Base-by-base conservation (phyloP, 148 eudicot species). In the Persicaria tinctoria region DNA sequence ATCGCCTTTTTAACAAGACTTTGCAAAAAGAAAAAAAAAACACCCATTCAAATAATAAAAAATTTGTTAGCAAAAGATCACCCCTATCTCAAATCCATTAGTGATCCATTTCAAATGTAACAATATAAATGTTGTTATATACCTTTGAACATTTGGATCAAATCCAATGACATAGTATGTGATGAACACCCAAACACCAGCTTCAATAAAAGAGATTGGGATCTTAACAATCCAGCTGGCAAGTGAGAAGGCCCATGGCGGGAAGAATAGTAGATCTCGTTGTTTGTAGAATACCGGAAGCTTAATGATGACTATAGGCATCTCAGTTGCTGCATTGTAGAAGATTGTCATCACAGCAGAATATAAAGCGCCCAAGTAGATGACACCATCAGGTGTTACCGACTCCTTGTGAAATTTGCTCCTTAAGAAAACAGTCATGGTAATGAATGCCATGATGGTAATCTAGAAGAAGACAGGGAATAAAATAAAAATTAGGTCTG, bases 241-340 rank as follows among this genome's bases (percentile, higher is more conserved):
- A 77, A 92, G 81, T 44, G 89, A 80, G 81, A 87, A 90, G 9
- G 88, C 84, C 95, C 95, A 92, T 8, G 89, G n/a, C 0, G 95
- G 95, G 68, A 79, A 92, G 76, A 92, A 90, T 27, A 82, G 86
- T 64, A 85, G 84, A 78, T 90, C 91, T 20, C 95, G 77, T 53
- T 90, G 95, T 80, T 92, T 90, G 72, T 85, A 87, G 74, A 90
- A 92, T 47, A 92, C 89, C 0, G 90, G 90, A 84, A 92, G 93
- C 68, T 87, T 92, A 5, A 73, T 78, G 69, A 87, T 83, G 1
- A 86, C 86, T 89, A 87, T 78, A 2, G 86, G 66, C 51, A 84
- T 48, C 78, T 90, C 95, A 0, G 95, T 76, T 81, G 86, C 49
- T 70, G 87, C 93, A 78, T 82, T 83, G 70, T 82, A 82, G 88